Base-by-base conservation (phyloP, 2,329 filamentous ascomycete species). In the Aureobasidium sp. region DNA sequence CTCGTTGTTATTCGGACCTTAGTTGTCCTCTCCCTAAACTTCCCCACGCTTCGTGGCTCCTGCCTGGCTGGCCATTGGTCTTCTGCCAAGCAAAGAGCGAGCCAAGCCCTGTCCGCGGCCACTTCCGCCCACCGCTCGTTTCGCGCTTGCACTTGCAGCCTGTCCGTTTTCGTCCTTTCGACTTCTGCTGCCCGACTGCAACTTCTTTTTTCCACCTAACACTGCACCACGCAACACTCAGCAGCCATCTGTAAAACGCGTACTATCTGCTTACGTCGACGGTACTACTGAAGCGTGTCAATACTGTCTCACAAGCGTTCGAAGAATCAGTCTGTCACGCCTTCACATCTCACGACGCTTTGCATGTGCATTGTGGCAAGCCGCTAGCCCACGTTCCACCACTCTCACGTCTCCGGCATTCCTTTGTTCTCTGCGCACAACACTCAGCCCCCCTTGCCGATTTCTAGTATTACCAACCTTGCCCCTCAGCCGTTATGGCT, bases 401-500 rank as follows among this genome's bases (percentile, higher is more conserved):
- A 27, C n/a, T 20, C 55, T 59, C n/a, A 47, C 43, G 8, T 27
- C 26, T 5, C n/a, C 36, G 39, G 41, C 55, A 47, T 59, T 59
- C 43, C 55, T 59, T 59, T 59, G 55, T 59, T 27, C 43, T 27
- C 32, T 27, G 41, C 43, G 20, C 55, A 59, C 55, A 53, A 53
- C 36, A 53, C 24, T 5, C 9, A 34, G 3, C 37, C 52, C 20
- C 55, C 55, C 43, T 59, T 59, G 55, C 55, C 44, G 41, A 32
- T 39, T 15, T 29, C 44, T 27, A 44, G 26, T 56, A 34, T 29
- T 15, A 59, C 41, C 55, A n/a, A 9, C 27, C 7, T 26, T 15
- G 20, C 9, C 15, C 20, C 34, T 24, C 36, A 44, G 37, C 61
- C 36, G 44, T 34, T 20, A 65, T 67, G 66, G 63, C 64, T 52